phyloP scores from a whole-genome alignment of 108 stramenopile species.

The Conticribra guillardii region DNA sequence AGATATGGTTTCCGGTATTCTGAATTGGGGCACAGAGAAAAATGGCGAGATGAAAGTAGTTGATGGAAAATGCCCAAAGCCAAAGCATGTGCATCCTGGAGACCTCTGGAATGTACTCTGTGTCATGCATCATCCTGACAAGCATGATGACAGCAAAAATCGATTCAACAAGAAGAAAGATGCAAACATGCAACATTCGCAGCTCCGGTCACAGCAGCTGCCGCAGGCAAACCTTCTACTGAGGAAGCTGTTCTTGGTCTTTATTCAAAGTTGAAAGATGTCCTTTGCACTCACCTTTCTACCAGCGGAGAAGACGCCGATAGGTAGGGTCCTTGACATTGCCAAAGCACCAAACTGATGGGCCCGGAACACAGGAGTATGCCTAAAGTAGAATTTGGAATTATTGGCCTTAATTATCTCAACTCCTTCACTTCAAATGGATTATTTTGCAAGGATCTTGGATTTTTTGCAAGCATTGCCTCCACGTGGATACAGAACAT shows the following conservation, averaged over 20 bases:
- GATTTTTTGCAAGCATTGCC: too few species aligned
- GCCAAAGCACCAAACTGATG: constrained; percentile 2
- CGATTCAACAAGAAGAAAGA: not conserved
- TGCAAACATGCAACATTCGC: not conserved
- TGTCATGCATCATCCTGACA: not conserved
- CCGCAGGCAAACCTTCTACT: not conserved
- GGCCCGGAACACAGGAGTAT: constrained; percentile 6
- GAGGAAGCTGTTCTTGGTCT: not conserved
- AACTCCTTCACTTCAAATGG: not conserved
- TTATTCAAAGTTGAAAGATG: not conserved
- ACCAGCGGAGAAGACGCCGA: not conserved
- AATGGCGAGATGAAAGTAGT: not conserved
- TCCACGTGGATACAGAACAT: too few species aligned
- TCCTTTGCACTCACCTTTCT: not conserved
- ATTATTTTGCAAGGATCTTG: not conserved
- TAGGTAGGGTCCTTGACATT: constrained; percentile 2
- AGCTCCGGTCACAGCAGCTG: too few species aligned
- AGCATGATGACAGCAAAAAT: not conserved
- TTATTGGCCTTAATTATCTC: not conserved
- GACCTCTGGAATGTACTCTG: not conserved
- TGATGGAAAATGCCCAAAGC: not conserved
- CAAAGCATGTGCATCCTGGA: not conserved
- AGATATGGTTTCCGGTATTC: not conserved
- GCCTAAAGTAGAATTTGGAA: constrained; percentile 12
- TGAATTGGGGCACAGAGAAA: not conserved